A percentile compares a stretch with the other conserved stretches of the same genome.
phyloP scores from a whole-genome alignment of 2,329 filamentous ascomycete species.

The Xylariaceae sp. region DNA sequence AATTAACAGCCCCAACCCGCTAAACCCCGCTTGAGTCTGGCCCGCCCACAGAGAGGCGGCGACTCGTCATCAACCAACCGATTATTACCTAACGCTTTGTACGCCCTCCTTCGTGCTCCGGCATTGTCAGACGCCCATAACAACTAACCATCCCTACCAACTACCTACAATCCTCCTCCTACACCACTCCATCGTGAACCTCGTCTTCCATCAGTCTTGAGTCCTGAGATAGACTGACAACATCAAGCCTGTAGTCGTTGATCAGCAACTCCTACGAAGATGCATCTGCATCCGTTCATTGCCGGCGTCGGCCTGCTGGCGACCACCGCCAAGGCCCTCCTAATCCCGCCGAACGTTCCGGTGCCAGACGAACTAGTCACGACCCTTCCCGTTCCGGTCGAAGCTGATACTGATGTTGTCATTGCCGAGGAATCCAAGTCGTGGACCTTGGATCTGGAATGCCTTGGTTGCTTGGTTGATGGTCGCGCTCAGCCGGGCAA shows the following conservation, averaged over 20 bases:
- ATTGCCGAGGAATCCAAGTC: slow-evolving; percentile 19
- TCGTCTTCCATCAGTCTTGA: slow-evolving; percentile 8
- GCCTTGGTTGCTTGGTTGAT: slow-evolving; percentile 27
- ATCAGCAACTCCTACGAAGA: slow-evolving; percentile 19
- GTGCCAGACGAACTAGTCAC: slow-evolving; percentile 25
- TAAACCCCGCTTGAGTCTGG: not conserved
- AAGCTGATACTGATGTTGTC: slow-evolving; percentile 17
- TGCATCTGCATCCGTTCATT: slow-evolving; percentile 33
- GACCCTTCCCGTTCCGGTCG: slow-evolving; percentile 29
- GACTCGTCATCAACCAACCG: not conserved
- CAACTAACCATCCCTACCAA: not conserved
- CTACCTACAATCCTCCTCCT: not conserved
- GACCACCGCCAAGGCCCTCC: slow-evolving; percentile 32
- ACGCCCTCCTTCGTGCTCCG: not conserved
- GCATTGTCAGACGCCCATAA: not conserved
- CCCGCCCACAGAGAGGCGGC: not conserved
- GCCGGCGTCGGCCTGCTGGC: slow-evolving; percentile 34
- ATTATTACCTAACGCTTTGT: not conserved
- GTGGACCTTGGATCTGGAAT: slow-evolving; percentile 28
- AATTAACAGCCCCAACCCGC: not conserved
- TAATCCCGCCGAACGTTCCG: slow-evolving; percentile 30
- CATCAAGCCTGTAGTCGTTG: not conserved
- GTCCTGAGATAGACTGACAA: not conserved
- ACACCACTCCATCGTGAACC: not conserved
- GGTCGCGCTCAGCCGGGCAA: slow-evolving; percentile 18